Evolutionary conservation across 176 grass and related monocot species (phyloP), one percentile per base, ranked within the genome.

Genomic region (Canna indica): DNA sequence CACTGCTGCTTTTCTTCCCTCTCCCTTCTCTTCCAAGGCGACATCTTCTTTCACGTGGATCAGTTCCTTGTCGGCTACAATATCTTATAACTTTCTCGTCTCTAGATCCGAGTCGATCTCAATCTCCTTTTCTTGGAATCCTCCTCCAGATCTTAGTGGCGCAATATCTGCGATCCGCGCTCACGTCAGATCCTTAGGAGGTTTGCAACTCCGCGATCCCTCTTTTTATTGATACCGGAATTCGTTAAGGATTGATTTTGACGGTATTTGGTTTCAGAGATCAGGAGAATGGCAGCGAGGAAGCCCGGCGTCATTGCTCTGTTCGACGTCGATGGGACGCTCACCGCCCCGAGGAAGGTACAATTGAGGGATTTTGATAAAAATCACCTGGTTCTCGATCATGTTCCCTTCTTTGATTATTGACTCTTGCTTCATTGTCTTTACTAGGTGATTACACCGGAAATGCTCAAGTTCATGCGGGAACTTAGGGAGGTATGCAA

Each of bases 301-400:
- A 83, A 80, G 42, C 65, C 81, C 20, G 84, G 86, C 1, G 89
- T 93, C 47, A 82, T 99, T 69, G 94, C 94, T 47, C 81, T 99
- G 38, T 99, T 99, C 72, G 94, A 99, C 59, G 89, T 99, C 75
- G 94, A 99, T 70, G 94, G 89, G 50, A 99, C 94, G 10, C 94
- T 99, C 82, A 99, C 94, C n/a, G 86, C 86, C 17, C 67, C 94
- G 10, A 82, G 89, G 76, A 99, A 99, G 89, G 87, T 95, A 1
- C 65, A 31, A 38, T 72, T 76, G 13, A 11, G 41, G 41, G 41
- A 44, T 44, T 44, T 44, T 44, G 9, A 44, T 11, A 10, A 11
- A 8, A 44, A 44, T 65, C 29, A 24, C 42, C n/a, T 64, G 11
- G 30, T 66, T n/a, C n/a, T n/a, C n/a, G n/a, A n/a, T n/a, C n/a